Conservation (phyloP, 2,329 filamentous ascomycete species). For the Claviceps capensis region DNA sequence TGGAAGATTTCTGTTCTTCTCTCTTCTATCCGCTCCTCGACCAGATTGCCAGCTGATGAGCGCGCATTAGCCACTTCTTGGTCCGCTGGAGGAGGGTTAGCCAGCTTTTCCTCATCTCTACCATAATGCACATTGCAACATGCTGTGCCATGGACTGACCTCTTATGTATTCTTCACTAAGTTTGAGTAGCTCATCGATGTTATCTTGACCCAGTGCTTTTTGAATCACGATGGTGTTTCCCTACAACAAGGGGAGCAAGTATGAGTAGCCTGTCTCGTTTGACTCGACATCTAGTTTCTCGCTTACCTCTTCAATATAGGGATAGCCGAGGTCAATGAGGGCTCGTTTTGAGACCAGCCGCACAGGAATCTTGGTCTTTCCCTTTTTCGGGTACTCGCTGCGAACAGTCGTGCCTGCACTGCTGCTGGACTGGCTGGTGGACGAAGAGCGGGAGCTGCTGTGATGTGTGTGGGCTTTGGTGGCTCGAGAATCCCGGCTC, state of each 20-base stretch:
- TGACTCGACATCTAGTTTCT: constrained; percentile 5
- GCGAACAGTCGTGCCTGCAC: constrained; percentile 35
- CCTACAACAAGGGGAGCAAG: constrained; percentile 31
- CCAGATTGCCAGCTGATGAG: constrained; percentile 30
- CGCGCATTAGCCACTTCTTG: constrained; percentile 30
- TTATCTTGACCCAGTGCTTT: constrained; percentile 80
- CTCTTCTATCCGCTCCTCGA: constrained; percentile 34
- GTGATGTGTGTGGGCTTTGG: constrained; percentile 23
- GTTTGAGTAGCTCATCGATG: constrained; percentile 76
- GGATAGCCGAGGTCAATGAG: constrained; percentile 77
- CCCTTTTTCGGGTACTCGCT: constrained; percentile 67
- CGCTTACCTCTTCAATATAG: constrained; percentile 66
- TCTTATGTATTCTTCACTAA: constrained; percentile 65
- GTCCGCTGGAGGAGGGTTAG: constrained; percentile 21
- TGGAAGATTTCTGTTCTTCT: constrained; percentile 1
- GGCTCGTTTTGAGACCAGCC: constrained; percentile 66
- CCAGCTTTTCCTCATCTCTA: neutral
- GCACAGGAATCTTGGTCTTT: constrained; percentile 75
- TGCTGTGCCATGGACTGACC: constrained; percentile 19
- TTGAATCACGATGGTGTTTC: constrained; percentile 66
- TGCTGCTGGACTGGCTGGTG: constrained; percentile 31
- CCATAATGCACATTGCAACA: neutral
- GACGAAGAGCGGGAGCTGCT: constrained; percentile 33
- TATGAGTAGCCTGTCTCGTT: neutral
- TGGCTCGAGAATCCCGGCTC: constrained; percentile 28